Percentiles rank a stretch among this genome's conserved stretches.
Conservation (phyloP, 148 eudicot species). For the Limonium bicolor region DNA sequence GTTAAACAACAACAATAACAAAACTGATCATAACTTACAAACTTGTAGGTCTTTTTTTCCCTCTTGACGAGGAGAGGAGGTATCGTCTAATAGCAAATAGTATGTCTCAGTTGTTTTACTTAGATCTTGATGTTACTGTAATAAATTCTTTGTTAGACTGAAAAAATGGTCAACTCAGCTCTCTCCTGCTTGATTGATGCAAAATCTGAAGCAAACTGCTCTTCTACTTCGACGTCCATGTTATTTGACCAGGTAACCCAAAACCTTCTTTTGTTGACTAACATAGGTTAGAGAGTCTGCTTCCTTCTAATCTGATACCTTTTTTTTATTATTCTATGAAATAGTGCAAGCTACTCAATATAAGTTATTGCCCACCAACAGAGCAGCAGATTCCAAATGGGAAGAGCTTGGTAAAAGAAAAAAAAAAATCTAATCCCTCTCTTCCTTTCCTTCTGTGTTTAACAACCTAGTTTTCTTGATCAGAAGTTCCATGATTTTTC, state of each 20-base stretch:
- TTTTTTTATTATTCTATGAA: background rate
- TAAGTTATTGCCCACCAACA: conserved; percentile 78
- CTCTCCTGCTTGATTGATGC: conserved; percentile 39
- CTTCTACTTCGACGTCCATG: conserved; percentile 13
- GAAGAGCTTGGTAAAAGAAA: conserved; percentile 76
- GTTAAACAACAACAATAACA: background rate
- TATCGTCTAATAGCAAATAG: no score
- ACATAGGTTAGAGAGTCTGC: no score
- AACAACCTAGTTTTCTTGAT: no score
- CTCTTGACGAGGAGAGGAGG: no score
- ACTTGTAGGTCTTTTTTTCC: no score
- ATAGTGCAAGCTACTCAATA: conserved; percentile 82
- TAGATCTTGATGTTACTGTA: background rate
- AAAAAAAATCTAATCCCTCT: no score
- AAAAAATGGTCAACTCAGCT: conserved; percentile 45
- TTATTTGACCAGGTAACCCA: conserved; percentile 53
- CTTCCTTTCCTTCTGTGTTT: no score
- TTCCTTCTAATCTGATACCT: no score
- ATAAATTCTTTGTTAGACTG: conserved; percentile 32
- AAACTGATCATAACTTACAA: no score
- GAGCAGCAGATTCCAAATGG: conserved; percentile 53
- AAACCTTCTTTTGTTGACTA: no score
- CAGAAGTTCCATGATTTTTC: background rate
- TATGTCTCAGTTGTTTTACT: no score
- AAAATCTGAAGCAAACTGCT: conserved; percentile 21